Base-by-base conservation (phyloP, 176 grass and related monocot species). In the Aegilops speltoides region DNA sequence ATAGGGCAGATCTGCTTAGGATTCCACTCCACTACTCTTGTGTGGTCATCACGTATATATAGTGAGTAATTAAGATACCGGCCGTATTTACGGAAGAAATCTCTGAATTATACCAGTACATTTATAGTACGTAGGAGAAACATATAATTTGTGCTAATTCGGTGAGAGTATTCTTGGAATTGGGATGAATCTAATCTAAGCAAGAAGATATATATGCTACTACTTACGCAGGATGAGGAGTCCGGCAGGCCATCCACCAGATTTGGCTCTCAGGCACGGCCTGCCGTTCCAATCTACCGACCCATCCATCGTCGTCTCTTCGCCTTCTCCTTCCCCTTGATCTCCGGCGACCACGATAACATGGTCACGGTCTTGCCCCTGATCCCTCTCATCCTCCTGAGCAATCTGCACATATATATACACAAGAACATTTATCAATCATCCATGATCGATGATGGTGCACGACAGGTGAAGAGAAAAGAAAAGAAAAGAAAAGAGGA, bases 201-300 rank as follows among this genome's bases (percentile, higher is more conserved):
- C 6, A 57, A 57, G 6, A 57, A 57, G 16, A 57, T 56, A 7
- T 56, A 20, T 56, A 56, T 45, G 41, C 41, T 50, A 14, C 46
- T 14, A 68, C 88, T 83, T 85, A 90, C 91, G 63, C 6, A 93
- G 89, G 22, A 90, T 80, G 79, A 93, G 91, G 36, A 90, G 57
- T 20, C 84, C 86, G 8, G 80, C 78, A 76, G 50, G 1, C 91
- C 88, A 93, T 83, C 91, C 88, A 10, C 91, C 91, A 9, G 88
- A 88, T 76, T 76, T 88, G 46, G 10, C 61, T 79, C 85, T 84
- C 19, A 88, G 23, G 28, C 84, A 85, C 15, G 43, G 88, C 13
- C 72, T 79, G 73, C 88, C 88, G n/a, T 26, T 82, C 91, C 85
- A 88, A 83, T 90, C 82, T 23, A 90, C 88, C 1, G 91, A 90